These are phyloP conservation scores for Catenaria anguillulae DNA, from an alignment of 371 early-diverging fungal genomes.

Conservation along the genomic window DNA sequence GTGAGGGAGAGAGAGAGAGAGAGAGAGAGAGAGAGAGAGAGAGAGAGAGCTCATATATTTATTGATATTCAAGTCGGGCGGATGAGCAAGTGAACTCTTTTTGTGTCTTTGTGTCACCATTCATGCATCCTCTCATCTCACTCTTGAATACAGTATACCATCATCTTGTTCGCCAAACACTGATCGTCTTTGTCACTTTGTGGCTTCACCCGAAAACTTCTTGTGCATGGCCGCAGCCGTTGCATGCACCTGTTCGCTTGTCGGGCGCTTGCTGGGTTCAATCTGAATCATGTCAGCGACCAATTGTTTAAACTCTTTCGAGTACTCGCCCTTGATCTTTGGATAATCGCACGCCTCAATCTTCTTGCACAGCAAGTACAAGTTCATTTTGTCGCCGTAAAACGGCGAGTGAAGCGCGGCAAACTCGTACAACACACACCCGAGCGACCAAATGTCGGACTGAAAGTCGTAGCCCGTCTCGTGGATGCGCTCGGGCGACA, in stretches of 20 bases:
- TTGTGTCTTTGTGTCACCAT: too few species aligned
- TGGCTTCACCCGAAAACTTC: too few species aligned
- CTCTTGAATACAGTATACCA: too few species aligned
- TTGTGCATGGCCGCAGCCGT: too few species aligned
- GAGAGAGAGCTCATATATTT: too few species aligned
- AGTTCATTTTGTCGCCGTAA: constrained; percentile 12
- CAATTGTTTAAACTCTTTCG: constrained; percentile 7
- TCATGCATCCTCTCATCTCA: too few species aligned
- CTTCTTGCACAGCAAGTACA: constrained; percentile 11
- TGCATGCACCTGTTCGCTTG: background rate
- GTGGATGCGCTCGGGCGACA: constrained; percentile 13
- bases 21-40: too few species aligned
- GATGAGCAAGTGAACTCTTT: too few species aligned
- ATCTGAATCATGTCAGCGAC: constrained; percentile 5
- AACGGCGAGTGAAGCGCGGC: constrained; percentile 11
- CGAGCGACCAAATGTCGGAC: constrained; percentile 11
- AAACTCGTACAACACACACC: constrained; percentile 13
- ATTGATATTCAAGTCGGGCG: too few species aligned
- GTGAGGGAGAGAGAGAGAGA: too few species aligned
- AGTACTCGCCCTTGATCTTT: constrained; percentile 4
- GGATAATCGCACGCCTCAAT: constrained; percentile 11
- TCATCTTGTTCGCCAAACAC: too few species aligned
- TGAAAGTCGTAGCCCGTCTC: constrained; percentile 13
- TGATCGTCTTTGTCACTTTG: too few species aligned
- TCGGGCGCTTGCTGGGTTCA: constrained; percentile 8